Percentiles rank a stretch among this genome's conserved stretches.
These are phyloP conservation scores for Aphanomyces invadans DNA, from an alignment of 352 stramenopile genomes.

Conservation along the genomic window DNA sequence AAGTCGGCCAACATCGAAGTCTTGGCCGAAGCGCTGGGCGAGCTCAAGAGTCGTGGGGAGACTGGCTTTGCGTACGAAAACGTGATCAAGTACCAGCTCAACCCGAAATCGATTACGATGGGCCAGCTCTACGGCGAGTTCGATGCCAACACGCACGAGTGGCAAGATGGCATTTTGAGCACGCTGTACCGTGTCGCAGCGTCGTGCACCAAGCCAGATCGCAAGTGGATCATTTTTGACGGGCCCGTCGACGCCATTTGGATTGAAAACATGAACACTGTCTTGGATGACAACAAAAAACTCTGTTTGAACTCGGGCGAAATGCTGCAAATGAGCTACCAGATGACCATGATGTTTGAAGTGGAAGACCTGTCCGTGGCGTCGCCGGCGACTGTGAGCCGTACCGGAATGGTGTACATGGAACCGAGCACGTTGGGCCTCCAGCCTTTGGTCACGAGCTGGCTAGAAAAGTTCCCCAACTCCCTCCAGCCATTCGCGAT, in stretches of 20 bases:
- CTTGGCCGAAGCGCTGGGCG: slow-evolving; percentile 83
- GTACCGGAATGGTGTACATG: slow-evolving; percentile 96
- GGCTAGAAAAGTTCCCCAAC: slow-evolving; percentile 61
- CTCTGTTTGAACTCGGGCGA: slow-evolving; percentile 91
- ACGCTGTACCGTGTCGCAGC: slow-evolving; percentile 88
- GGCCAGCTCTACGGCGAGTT: slow-evolving; percentile 93
- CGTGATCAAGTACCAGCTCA: slow-evolving; percentile 87
- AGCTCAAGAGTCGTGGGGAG: slow-evolving; percentile 69
- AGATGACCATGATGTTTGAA: slow-evolving; percentile 98
- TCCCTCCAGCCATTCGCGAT: slow-evolving; percentile 30
- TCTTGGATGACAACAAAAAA: slow-evolving; percentile 95
- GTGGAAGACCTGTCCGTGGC: slow-evolving; percentile 92
- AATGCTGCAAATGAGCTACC: slow-evolving; percentile 91
- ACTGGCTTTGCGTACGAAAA: slow-evolving; percentile 84
- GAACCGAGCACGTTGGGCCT: slow-evolving; percentile 88
- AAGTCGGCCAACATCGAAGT: slow-evolving; percentile 89
- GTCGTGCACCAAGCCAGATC: slow-evolving; percentile 80
- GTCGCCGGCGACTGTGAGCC: slow-evolving; percentile 90
- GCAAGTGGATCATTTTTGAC: slow-evolving; percentile 94
- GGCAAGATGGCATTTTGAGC: slow-evolving; percentile 92
- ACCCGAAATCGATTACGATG: slow-evolving; percentile 94
- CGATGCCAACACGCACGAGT: slow-evolving; percentile 93
- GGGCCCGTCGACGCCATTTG: slow-evolving; percentile 92
- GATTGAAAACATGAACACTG: slow-evolving; percentile 97
- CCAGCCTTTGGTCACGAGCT: slow-evolving; percentile 83